Base-by-base conservation (phyloP, 1,284 basidiomycete species). In the Singerocomus inundabilis region DNA sequence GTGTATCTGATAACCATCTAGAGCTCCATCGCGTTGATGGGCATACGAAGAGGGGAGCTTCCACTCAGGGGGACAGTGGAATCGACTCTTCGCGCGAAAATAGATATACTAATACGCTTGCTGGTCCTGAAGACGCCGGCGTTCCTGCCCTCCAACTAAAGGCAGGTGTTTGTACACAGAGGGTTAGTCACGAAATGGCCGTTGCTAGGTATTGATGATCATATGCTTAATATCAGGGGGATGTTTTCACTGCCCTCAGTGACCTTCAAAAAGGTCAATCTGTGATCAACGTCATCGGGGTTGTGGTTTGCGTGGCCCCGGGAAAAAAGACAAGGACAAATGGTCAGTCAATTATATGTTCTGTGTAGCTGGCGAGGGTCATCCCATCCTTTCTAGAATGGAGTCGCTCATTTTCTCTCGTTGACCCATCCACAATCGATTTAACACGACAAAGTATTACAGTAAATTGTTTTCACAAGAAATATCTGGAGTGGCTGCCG, bases 391-490 rank as follows among this genome's bases (percentile, higher is more conserved):
- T 49, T 31, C 31, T 46, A 71, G 66, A 68, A 29, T 68, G 68
- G 68, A 9, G 33, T 35, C 53, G 61, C 11, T 59, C 57, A 24
- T 59, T 68, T 33, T 49, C 38, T n/a, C 42, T 68, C 13, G 54
- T 58, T 9, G 66, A 68, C 42, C 55, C 67, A 2, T 71, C 66
- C 24, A 59, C 74, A 8, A 65, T 74, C 3, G 79, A 82, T 53
- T 52, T 47, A 4, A 18, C 50, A 18, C 53, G 48, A 29, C 54
- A 51, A 30, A 11, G 42, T 18, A 6, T 61, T 24, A 68, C 49
- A 43, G 62, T 84, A 12, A 82, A 76, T 33, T 76, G 74, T 50
- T 87, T 87, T 57, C 72, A 74, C 9, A 73, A 72, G 53, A 67
- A 64, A 38, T 56, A 76, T 46, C n/a, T 56, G 16, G 68, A 75